phyloP scores from a whole-genome alignment of 2,329 filamentous ascomycete species.

The Diaporthe longicolla region DNA sequence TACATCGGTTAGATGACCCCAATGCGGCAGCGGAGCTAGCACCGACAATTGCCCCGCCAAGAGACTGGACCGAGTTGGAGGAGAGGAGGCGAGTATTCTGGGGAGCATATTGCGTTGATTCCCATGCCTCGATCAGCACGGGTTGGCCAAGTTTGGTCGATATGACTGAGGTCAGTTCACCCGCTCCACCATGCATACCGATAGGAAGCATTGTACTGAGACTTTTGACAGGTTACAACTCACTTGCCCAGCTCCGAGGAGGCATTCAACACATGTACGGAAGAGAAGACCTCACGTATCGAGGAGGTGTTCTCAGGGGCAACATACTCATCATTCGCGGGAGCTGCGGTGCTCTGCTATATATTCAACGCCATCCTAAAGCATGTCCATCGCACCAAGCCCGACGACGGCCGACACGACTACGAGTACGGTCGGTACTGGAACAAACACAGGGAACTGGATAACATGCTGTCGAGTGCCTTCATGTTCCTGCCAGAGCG shows the following conservation, averaged over 20 bases:
- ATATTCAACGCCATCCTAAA: slow-evolving; percentile 86
- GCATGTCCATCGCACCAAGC: slow-evolving; percentile 81
- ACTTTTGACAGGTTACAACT: slow-evolving; percentile 72
- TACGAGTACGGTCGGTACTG: slow-evolving; percentile 84
- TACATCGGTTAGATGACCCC: slow-evolving; percentile 81
- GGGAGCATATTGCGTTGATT: slow-evolving; percentile 85
- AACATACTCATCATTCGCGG: slow-evolving; percentile 78
- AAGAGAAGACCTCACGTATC: slow-evolving; percentile 74
- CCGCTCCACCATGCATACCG: too few species aligned
- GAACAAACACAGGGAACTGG: slow-evolving; percentile 86
- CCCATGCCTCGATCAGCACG: slow-evolving; percentile 89
- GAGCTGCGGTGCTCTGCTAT: slow-evolving; percentile 79
- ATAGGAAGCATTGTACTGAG: slow-evolving; percentile 37
- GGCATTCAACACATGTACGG: slow-evolving; percentile 76
- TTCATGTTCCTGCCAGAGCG: slow-evolving; percentile 84
- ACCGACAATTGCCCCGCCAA: slow-evolving; percentile 79
- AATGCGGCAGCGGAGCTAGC: slow-evolving; percentile 72
- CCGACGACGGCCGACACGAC: slow-evolving; percentile 80
- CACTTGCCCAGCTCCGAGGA: slow-evolving; percentile 86
- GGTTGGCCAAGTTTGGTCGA: slow-evolving; percentile 91
- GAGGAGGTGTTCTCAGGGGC: slow-evolving; percentile 74
- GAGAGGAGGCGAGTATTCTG: slow-evolving; percentile 90
- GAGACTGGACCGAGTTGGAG: slow-evolving; percentile 82
- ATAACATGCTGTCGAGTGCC: slow-evolving; percentile 83
- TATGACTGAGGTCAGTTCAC: slow-evolving; percentile 70